Evolutionary conservation across 176 grass and related monocot genomes (phyloP).

Genomic region (Zea mays): Zm-B73-REFERENCE-NAM-5.0 NC_050099.1:220172501-220173000

Average conservation of each 20-base stretch:
- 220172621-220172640: conserved; percentile 36
- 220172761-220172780: too few species aligned
- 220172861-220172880: conserved; percentile 1
- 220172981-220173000: conserved; percentile 80
- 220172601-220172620: not conserved
- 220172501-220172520: conserved; percentile 18
- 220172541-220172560: conserved; percentile 4
- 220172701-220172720: not conserved
- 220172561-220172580: conserved; percentile 13
- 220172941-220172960: conserved; percentile 80
- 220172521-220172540: not conserved
- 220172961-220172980: conserved; percentile 75
- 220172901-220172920: conserved; percentile 83
- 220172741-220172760: not conserved
- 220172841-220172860: not conserved
- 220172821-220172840: conserved; percentile 3
- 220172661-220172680: conserved; percentile 35
- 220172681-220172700: conserved; percentile 6
- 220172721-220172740: not conserved
- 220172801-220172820: not conserved
- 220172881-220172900: conserved; percentile 10
- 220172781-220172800: too few species aligned
- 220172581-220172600: conserved; percentile 1
- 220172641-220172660: conserved; percentile 26
- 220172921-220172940: conserved; percentile 76